Evolutionary conservation across 192 early-diverging fungal species (phyloP).

Genomic region (Radiomyces spectabilis): DNA sequence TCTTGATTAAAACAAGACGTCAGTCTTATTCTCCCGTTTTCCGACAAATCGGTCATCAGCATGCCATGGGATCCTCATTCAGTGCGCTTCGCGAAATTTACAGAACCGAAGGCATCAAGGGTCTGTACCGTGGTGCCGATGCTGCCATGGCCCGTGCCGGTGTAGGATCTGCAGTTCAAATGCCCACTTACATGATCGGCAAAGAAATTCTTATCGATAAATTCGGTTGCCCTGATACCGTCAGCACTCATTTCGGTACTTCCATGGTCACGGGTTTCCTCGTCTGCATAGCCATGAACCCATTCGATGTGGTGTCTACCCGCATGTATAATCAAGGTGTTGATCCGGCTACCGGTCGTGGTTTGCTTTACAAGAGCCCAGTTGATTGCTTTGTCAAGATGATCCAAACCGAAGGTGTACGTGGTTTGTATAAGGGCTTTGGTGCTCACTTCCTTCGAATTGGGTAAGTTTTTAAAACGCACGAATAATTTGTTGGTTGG

Average conservation of each 20-base stretch:
- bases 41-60: constrained; percentile 70
- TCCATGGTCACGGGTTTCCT: constrained; percentile 78
- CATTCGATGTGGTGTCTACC: constrained; percentile 92
- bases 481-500: neutral
- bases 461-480: constrained; percentile 48
- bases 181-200: constrained; percentile 82
- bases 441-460: constrained; percentile 84
- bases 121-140: constrained; percentile 81
- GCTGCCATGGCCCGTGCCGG: constrained; percentile 87
- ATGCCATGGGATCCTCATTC: constrained; percentile 67
- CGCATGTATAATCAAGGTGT: constrained; percentile 90
- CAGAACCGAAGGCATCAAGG: constrained; percentile 62
- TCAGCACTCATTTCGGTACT: constrained; percentile 64
- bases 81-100: constrained; percentile 63
- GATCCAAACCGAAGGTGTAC: constrained; percentile 68
- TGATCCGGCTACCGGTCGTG: constrained; percentile 48
- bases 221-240: constrained; percentile 73
- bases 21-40: constrained; percentile 66
- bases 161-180: constrained; percentile 82
- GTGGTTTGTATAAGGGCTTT: constrained; percentile 90
- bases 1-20: constrained; percentile 85
- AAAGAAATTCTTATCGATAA: constrained; percentile 60
- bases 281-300: constrained; percentile 90
- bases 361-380: constrained; percentile 73
- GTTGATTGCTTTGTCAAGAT: constrained; percentile 86